Evolutionary conservation across 805 yeast species (phyloP), one percentile per base, ranked within the genome.

Genomic region (Pichia nanzhaoensis): DNA sequence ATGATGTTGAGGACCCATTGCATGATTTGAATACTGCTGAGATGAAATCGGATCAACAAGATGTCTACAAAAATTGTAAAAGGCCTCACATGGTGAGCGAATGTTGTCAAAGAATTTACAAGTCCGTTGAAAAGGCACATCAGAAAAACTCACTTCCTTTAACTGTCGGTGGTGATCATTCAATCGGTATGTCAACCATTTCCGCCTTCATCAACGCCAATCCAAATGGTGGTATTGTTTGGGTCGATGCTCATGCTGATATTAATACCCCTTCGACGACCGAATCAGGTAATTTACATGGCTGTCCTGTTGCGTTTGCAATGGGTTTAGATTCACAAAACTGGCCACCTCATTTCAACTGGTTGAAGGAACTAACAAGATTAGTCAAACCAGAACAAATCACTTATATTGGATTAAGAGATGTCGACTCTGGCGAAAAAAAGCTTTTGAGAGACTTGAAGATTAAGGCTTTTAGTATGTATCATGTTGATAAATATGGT

Each of bases 231-330:
- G 89, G 95, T 57, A 71, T 91, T 34, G 62, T 91, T 51, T 91
- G 99, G 99, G 83, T 91, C 55, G 99, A 91, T 66, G 99, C 99
- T 0, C 99, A 91, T 64, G 96, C 98, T 17, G 99, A 91, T 64
- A 83, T 93, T 61, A 93, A 93, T 70, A 84, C 97, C 1, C 86
- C 96, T 10, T 70, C 72, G 31, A 78, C 88, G 8, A 81, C 97
- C 2, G 83, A 75, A 24, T 79, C 91, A 7, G 98, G 98, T 35
- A 93, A 91, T 64, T 71, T 91, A 55, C 99, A 91, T 64, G 99
- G 99, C 5, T 90, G 97, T 63, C 99, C 99, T 2, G 88, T 91
- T 31, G 78, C 96, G 3, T 93, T 93, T 61, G 70, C 91, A 46
- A 71, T 89, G 77, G 97, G 97, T 2, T 69, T 90, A 44, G 87